phyloP scores from a whole-genome alignment of 2,329 filamentous ascomycete species.

The Penicillium sp. region DNA sequence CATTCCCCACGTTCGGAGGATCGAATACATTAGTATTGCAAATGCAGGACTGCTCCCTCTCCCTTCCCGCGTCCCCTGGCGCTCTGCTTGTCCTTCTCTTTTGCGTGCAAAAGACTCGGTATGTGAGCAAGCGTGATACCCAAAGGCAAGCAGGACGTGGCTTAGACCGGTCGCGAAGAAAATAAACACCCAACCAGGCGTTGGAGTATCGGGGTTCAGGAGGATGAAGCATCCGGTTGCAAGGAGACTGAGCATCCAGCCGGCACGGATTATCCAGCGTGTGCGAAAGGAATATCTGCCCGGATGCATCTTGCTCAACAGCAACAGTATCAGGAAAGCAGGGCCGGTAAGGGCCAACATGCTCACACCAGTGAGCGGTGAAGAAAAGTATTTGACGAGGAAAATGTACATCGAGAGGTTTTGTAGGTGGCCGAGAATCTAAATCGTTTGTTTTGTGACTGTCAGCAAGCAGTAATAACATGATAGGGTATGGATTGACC shows the following conservation, averaged over 20 bases:
- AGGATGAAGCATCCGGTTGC: slow-evolving; percentile 45
- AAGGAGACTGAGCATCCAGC: slow-evolving; percentile 46
- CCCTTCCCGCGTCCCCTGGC: neutral
- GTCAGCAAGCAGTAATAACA: neutral
- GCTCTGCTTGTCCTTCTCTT: slow-evolving; percentile 1
- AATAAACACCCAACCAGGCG: slow-evolving; percentile 41
- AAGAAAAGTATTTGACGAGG: slow-evolving; percentile 39
- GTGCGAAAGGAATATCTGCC: slow-evolving; percentile 23
- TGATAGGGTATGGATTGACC: slow-evolving; percentile 21
- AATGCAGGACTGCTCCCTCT: slow-evolving; percentile 11
- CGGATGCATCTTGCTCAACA: slow-evolving; percentile 25
- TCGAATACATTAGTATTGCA: slow-evolving; percentile 45
- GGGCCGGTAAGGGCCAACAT: slow-evolving; percentile 43
- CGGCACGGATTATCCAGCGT: slow-evolving; percentile 50
- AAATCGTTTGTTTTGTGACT: neutral
- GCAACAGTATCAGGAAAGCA: slow-evolving; percentile 25
- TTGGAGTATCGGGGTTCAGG: slow-evolving; percentile 39
- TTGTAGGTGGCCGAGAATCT: slow-evolving; percentile 51
- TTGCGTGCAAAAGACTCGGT: slow-evolving; percentile 21
- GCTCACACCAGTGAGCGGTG: slow-evolving; percentile 44
- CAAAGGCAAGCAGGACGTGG: slow-evolving; percentile 48
- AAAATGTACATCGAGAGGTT: slow-evolving; percentile 50
- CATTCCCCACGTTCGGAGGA: slow-evolving; percentile 51
- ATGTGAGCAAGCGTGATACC: slow-evolving; percentile 44
- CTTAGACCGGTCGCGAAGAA: slow-evolving; percentile 48